Percentiles rank a stretch among this genome's conserved stretches.
Evolutionary conservation across 495 filamentous ascomycete species (phyloP).

Genomic region (Xylona heveae): DNA sequence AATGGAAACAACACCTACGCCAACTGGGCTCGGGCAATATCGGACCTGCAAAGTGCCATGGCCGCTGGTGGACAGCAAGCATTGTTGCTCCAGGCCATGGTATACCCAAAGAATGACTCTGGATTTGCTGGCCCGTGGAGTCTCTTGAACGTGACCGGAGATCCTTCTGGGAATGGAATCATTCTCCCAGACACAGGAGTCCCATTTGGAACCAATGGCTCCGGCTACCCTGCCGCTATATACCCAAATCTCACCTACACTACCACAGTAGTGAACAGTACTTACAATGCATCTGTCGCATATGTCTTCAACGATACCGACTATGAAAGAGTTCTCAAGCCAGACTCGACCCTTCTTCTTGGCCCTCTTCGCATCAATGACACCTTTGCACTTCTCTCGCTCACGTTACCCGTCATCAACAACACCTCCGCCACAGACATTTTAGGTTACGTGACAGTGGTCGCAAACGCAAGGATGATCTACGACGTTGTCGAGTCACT

Average conservation of each 20-base stretch:
- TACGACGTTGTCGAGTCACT: conserved; percentile 31
- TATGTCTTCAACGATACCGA: conserved; percentile 25
- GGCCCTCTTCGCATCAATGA: conserved; percentile 48
- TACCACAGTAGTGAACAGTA: conserved; percentile 15
- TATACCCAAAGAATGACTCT: conserved; percentile 42
- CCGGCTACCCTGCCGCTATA: conserved; percentile 42
- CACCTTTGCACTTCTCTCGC: conserved; percentile 52
- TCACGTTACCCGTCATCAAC: conserved; percentile 54
- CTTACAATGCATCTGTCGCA: conserved; percentile 20
- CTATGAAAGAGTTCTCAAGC: not conserved
- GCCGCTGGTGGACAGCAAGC: conserved; percentile 22
- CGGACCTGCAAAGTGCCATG: conserved; percentile 42
- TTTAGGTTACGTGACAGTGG: conserved; percentile 54
- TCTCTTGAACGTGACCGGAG: conserved; percentile 39
- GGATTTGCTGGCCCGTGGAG: conserved; percentile 21
- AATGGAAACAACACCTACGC: conserved; percentile 24
- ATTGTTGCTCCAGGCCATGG: conserved; percentile 38
- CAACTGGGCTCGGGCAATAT: conserved; percentile 31
- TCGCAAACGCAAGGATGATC: conserved; percentile 39
- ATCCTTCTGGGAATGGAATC: no score
- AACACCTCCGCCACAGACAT: conserved; percentile 32
- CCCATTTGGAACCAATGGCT: conserved; percentile 26
- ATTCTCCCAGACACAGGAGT: conserved; percentile 5
- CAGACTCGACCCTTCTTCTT: conserved; percentile 31
- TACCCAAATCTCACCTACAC: conserved; percentile 58